These are phyloP conservation scores for Trichocladium antarcticum DNA, from an alignment of 495 filamentous ascomycete species.

Conservation along the genomic window DNA sequence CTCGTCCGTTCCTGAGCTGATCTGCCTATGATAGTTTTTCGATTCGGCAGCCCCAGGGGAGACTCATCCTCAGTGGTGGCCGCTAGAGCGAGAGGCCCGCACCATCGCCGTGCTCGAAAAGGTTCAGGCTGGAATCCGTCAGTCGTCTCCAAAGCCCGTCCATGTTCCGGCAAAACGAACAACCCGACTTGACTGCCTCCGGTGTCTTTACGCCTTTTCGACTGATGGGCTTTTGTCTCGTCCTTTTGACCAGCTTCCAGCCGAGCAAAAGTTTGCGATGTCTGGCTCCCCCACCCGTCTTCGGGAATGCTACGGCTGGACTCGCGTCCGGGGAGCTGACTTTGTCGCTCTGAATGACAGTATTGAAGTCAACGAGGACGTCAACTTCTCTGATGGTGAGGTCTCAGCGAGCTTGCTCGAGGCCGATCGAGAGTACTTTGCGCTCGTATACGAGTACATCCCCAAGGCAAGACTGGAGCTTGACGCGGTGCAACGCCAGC, in stretches of 20 bases:
- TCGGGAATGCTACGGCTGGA: conserved; percentile 4
- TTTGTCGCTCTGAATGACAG: background rate
- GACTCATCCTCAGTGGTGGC: background rate
- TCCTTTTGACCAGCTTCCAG: background rate
- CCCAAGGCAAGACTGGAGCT: background rate
- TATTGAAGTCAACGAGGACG: background rate
- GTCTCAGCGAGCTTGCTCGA: background rate
- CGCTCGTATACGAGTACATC: conserved; percentile 6
- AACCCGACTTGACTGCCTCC: background rate
- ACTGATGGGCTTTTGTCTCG: background rate
- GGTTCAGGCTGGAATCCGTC: conserved; percentile 2
- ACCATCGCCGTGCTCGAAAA: conserved; percentile 5
- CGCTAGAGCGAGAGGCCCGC: conserved; percentile 6
- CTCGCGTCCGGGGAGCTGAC: background rate
- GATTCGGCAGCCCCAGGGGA: background rate
- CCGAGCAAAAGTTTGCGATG: background rate
- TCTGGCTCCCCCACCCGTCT: background rate
- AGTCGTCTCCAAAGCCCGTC: background rate
- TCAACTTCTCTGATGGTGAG: background rate
- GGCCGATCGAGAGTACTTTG: background rate
- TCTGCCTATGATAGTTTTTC: background rate
- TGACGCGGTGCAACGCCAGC: background rate
- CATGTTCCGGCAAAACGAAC: background rate
- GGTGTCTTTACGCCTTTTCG: conserved; percentile 4
- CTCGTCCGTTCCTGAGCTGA: background rate